Evolutionary conservation across 441 rosid species (phyloP), one percentile per base, ranked within the genome.

Genomic region (Pelargonium myrrhifolium): DNA sequence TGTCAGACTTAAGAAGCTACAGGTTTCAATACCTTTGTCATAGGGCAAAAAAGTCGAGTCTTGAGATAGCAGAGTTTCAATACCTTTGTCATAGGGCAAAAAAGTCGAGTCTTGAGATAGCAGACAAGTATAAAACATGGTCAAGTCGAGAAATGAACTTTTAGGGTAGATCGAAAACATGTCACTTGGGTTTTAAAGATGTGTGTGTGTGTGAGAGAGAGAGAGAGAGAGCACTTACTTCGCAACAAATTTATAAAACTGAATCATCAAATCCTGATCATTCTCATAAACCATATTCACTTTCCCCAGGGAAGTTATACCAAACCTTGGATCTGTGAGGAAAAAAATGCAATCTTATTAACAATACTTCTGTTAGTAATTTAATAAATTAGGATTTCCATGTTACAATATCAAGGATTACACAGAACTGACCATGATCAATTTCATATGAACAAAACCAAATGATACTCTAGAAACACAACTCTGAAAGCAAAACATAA

Each of bases 221-320:
- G 66, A 68, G 62, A 62, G 69, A 60, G 35, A 80, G 68, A 43
- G 47, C 67, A 60, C 77, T 76, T 83, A 93, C 97, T 72, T 72
- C 9, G 86, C 88, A 56, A 93, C 80, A 65, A 93, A 90, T 66
- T 85, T 82, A 68, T 87, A 90, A 65, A 87, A 90, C 68, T 76
- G 84, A 65, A 85, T 79, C 89, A 90, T 86, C 84, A 93, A 81
- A 31, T 93, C 95, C 70, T 40, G 85, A 79, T 90, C 94, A 53
- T 77, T 84, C 77, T 89, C 96, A 71, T 77, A 87, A 17, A 84
- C 79, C 31, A 77, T 43, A 72, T 86, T 89, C 71, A 90, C 81
- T 77, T 86, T 45, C 51, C 96, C 96, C 82, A 90, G 78, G 74
- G 86, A 89, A 14, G 85, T 76, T 68, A 93, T 84, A 43, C 98